phyloP scores from a whole-genome alignment of 768 basidiomycete genomes.

The Mycena rosella region DNA sequence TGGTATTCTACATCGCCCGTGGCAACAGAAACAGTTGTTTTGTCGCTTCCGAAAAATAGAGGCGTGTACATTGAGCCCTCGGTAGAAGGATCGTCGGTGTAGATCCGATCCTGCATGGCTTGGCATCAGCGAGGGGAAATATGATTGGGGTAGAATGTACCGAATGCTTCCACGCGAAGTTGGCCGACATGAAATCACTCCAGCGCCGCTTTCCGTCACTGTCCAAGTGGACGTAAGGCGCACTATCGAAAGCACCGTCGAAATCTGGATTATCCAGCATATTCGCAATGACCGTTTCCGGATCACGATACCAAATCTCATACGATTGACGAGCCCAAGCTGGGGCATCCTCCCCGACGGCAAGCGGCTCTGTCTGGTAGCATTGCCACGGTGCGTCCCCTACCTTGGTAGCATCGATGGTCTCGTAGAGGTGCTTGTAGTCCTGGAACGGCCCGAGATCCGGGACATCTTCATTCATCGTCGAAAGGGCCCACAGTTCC shows the following conservation, averaged over 20 bases:
- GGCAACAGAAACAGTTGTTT: constrained; percentile 44
- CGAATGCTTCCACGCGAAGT: constrained; percentile 56
- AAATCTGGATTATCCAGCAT: constrained; percentile 52
- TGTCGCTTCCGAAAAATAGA: constrained; percentile 42
- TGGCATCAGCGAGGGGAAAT: background rate
- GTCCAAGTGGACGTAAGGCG: constrained; percentile 45
- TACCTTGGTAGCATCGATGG: constrained; percentile 42
- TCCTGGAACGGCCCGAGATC: constrained; percentile 38
- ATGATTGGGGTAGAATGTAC: constrained; percentile 32
- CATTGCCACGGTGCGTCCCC: constrained; percentile 46
- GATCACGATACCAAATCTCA: constrained; percentile 51
- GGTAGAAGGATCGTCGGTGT: constrained; percentile 16
- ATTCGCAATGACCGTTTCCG: constrained; percentile 42
- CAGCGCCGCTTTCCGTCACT: constrained; percentile 41
- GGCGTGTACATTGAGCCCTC: constrained; percentile 27
- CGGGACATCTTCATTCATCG: constrained; percentile 31
- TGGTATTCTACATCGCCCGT: constrained; percentile 41
- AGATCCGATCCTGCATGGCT: constrained; percentile 17
- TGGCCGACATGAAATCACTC: constrained; percentile 55
- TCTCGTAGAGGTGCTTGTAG: constrained; percentile 41
- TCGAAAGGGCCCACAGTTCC: constrained; percentile 39
- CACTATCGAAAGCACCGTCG: constrained; percentile 47
- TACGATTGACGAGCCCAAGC: constrained; percentile 49
- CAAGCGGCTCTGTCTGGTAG: constrained; percentile 35
- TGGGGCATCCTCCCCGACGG: constrained; percentile 36